phyloP scores from a whole-genome alignment of 768 basidiomycete genomes.

The Leucogyrophana mollusca region DNA sequence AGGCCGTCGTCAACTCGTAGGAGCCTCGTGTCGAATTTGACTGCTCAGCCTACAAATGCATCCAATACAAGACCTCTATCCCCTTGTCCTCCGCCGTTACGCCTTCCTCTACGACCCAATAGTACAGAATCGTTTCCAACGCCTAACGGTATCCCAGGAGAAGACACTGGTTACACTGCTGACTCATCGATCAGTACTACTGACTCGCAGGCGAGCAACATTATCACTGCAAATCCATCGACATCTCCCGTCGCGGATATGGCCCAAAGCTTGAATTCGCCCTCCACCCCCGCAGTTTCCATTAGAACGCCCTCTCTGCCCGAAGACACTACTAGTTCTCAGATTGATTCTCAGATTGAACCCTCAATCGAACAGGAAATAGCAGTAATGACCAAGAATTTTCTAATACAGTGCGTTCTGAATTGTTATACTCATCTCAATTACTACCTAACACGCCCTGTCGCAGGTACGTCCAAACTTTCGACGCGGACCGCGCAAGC shows the following conservation, averaged over 20 bases:
- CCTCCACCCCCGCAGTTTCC: no score
- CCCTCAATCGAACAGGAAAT: conserved; percentile 19
- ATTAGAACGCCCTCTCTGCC: no score
- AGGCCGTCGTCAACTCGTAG: conserved; percentile 9
- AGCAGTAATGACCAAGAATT: conserved; percentile 27
- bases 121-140: not conserved
- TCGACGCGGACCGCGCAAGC: conserved; percentile 28
- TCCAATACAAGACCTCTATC: no score
- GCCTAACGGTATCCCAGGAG: not conserved
- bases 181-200: no score
- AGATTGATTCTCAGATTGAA: not conserved
- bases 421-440: conserved; percentile 2
- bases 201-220: not conserved
- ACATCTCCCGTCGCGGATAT: no score
- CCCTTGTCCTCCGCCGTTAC: no score
- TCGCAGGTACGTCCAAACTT: conserved; percentile 29
- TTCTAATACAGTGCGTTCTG: conserved; percentile 25
- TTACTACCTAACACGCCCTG: conserved; percentile 5
- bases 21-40: conserved; percentile 1
- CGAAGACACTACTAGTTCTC: no score
- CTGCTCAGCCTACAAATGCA: no score
- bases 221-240: not conserved
- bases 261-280: no score
- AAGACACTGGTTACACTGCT: no score
- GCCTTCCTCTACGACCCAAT: no score